phyloP scores from a whole-genome alignment of 2,329 filamentous ascomycete genomes.

The Fusarium pininemorale region DNA sequence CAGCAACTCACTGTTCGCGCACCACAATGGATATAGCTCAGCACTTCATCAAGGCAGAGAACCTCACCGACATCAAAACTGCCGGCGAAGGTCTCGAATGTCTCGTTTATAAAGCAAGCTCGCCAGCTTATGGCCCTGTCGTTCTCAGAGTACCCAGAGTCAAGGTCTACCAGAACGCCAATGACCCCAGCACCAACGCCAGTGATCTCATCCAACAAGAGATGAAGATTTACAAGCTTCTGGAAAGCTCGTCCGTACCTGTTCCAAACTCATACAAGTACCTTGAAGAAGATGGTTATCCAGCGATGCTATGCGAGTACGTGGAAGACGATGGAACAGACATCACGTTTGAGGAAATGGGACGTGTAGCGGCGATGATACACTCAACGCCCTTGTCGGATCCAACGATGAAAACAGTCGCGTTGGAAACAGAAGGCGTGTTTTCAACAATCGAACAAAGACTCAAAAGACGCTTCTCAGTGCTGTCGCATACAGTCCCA shows the following conservation, averaged over 20 bases:
- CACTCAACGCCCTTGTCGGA: background rate
- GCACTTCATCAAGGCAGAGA: background rate
- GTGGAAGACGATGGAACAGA: slow-evolving; percentile 1
- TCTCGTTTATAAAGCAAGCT: slow-evolving; percentile 5
- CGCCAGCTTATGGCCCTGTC: background rate
- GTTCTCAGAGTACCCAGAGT: slow-evolving; percentile 7
- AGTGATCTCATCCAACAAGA: slow-evolving; percentile 2
- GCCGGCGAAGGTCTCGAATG: slow-evolving; percentile 15
- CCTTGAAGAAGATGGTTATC: background rate
- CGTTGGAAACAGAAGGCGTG: background rate
- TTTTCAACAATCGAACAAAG: slow-evolving; percentile 1
- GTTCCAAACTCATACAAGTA: background rate
- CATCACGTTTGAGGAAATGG: background rate
- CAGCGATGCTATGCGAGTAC: slow-evolving; percentile 16
- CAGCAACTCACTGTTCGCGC: background rate
- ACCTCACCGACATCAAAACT: background rate
- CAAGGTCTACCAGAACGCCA: slow-evolving; percentile 12
- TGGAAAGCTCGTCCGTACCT: background rate
- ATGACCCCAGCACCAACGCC: background rate
- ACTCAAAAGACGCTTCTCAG: background rate
- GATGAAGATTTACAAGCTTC: background rate
- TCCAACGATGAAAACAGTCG: background rate
- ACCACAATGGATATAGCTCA: background rate
- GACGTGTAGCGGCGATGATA: slow-evolving; percentile 2
- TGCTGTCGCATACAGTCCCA: background rate